These are phyloP conservation scores for Lasiosphaeria ovina DNA, from an alignment of 495 filamentous ascomycete species.

Conservation along the genomic window DNA sequence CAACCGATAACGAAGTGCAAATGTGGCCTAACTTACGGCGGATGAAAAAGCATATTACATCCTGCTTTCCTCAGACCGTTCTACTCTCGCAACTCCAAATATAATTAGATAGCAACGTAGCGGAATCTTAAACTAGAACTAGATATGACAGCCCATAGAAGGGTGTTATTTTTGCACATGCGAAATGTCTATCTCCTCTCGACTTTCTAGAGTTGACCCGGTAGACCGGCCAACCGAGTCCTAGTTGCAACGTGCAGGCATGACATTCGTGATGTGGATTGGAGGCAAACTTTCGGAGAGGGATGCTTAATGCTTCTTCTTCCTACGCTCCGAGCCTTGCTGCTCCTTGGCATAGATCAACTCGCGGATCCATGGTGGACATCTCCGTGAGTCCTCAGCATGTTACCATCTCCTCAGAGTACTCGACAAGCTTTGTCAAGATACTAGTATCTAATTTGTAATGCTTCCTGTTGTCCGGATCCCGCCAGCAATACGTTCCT, in stretches of 20 bases:
- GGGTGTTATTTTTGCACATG: too few relatives aligned
- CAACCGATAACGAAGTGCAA: too few relatives aligned
- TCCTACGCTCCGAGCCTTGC: constrained; percentile 26
- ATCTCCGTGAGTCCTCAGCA: constrained; percentile 29
- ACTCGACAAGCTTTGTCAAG: constrained; percentile 27
- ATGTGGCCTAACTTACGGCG: too few relatives aligned
- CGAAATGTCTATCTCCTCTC: constrained; percentile 2
- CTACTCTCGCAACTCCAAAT: too few relatives aligned
- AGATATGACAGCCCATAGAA: too few relatives aligned
- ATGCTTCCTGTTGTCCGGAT: constrained; percentile 34
- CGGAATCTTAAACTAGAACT: too few relatives aligned
- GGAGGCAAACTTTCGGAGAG: constrained; percentile 10
- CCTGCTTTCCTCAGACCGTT: too few relatives aligned
- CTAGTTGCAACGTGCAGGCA: constrained; percentile 12
- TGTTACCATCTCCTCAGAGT: constrained; percentile 24
- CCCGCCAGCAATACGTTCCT: constrained; percentile 34
- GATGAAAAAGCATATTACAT: too few relatives aligned
- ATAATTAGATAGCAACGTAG: too few relatives aligned
- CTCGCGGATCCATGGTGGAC: constrained; percentile 26
- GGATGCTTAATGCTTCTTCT: constrained; percentile 13
- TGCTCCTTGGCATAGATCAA: constrained; percentile 35
- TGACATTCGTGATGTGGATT: constrained; percentile 17
- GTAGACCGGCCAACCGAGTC: constrained; percentile 13
- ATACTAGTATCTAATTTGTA: constrained; percentile 32
- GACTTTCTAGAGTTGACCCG: constrained; percentile 10